Conservation (phyloP, 495 filamentous ascomycete species). For the Xylaria castorea region DNA sequence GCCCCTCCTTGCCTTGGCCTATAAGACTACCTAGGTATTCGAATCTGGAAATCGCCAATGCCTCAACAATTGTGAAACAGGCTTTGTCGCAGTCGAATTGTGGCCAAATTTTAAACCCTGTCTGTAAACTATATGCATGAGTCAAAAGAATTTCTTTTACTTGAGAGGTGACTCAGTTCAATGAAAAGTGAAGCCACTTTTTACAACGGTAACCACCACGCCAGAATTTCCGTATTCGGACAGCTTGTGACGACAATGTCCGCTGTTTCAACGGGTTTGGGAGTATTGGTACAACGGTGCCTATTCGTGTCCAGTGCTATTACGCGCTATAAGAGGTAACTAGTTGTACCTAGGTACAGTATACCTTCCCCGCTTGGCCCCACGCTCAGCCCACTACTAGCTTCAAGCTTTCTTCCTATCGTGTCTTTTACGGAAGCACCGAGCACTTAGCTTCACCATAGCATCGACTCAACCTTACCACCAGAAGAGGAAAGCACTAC, state of each 20-base stretch:
- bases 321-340: background rate
- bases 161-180: constrained; percentile 6
- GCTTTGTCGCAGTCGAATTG: background rate
- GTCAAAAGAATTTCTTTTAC: background rate
- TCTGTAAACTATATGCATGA: background rate
- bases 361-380: background rate
- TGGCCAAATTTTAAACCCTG: background rate
- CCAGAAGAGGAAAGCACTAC: background rate
- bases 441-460: background rate
- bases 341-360: background rate
- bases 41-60: background rate
- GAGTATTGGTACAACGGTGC: background rate
- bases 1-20: background rate
- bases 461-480: background rate
- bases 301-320: background rate
- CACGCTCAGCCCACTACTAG: constrained; percentile 14
- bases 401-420: background rate
- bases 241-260: constrained; percentile 16
- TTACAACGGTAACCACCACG: background rate
- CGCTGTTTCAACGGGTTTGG: background rate
- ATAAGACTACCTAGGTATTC: background rate
- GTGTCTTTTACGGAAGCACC: background rate
- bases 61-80: background rate
- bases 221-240: constrained; percentile 18
- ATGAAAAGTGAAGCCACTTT: constrained; percentile 15